Evolutionary conservation across 176 grass and related monocot species (phyloP), one percentile per base, ranked within the genome.

Genomic region (Phoenix roebelenii): DNA sequence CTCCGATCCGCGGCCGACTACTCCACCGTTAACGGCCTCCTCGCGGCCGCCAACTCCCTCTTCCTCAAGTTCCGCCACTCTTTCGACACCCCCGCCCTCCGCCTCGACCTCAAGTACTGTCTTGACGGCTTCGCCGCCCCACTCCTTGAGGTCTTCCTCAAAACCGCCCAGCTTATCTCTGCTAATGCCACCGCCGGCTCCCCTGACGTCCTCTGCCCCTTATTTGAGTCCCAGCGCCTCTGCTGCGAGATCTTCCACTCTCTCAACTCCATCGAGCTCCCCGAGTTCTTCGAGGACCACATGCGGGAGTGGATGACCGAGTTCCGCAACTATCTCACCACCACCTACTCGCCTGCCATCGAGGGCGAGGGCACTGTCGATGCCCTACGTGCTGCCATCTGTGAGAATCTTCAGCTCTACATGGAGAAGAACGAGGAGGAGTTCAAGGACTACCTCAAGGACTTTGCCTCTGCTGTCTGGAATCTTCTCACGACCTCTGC

Each of bases 401-500:
- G 87, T 61, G 87, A 97, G 67, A 91, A 97, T 54, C 78, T 97
- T 39, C 87, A 97, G 74, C 78, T 97, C 3, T 97, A 97, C 70
- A 91, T 97, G 87, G 87, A 97, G 78, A 91, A 97, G 65, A 90
- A 97, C 10, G 92, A 97, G 73, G 92, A 91, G 64, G 92, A 91
- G 63, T 97, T 97, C 75, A 85, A 63, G 60, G 72, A 25, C 60
- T 97, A 85, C 54, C 53, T 97, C 59, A 64, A 85, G 65, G 84
- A 84, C 55, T 97, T 97, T 52, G 87, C 85, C 18, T 85, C 85
- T 59, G 87, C 92, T 23, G 87, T 97, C 15, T 97, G 87, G 80
- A 75, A 81, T 6, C 78, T 97, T 49, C 87, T 97, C 29, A 91
- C 82, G 80, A 75, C 75, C 1, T 72, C 79, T 4, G 58, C 74